These are phyloP conservation scores for Neurospora cerealis DNA, from an alignment of 495 filamentous ascomycete genomes.

Conservation along the genomic window DNA sequence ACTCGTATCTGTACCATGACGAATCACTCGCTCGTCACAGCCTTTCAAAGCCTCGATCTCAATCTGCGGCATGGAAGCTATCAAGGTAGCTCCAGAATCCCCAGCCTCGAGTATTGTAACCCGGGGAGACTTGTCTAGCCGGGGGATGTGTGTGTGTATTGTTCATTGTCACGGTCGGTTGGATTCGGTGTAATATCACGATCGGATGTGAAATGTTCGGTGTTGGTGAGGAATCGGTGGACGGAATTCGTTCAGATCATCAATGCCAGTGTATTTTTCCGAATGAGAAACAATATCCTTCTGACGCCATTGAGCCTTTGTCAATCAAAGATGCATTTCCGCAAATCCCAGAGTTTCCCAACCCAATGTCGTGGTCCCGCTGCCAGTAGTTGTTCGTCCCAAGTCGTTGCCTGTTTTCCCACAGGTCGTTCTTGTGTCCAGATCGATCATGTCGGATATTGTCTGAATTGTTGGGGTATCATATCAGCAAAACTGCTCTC, in stretches of 20 bases:
- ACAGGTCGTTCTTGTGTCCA: constrained; percentile 11
- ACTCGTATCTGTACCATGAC: constrained; percentile 94
- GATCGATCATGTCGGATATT: constrained; percentile 14
- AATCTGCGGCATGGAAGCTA: constrained; percentile 47
- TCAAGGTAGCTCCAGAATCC: constrained; percentile 44
- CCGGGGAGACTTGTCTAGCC: constrained; percentile 41
- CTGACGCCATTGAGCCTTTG: constrained; percentile 20
- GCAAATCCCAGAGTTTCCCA: constrained; percentile 2
- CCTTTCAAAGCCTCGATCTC: constrained; percentile 70
- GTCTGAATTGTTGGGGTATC: not conserved
- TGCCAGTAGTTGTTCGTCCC: constrained; percentile 6
- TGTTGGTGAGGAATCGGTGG: not conserved
- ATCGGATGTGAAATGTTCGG: not conserved
- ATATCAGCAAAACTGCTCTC: constrained; percentile 14
- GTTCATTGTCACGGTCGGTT: not conserved
- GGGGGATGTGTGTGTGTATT: constrained; percentile 9
- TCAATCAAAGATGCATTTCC: constrained; percentile 15
- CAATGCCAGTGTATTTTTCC: constrained; percentile 25
- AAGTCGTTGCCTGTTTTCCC: not conserved
- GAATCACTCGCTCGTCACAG: constrained; percentile 62
- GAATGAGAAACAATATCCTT: constrained; percentile 24
- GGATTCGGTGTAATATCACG: not conserved
- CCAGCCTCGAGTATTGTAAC: constrained; percentile 36
- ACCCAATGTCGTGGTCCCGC: constrained; percentile 12
- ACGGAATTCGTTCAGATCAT: constrained; percentile 8